These are phyloP conservation scores for Pterocarpus santalinus DNA, from an alignment of 306 rosid genomes.

Conservation along the genomic window DNA sequence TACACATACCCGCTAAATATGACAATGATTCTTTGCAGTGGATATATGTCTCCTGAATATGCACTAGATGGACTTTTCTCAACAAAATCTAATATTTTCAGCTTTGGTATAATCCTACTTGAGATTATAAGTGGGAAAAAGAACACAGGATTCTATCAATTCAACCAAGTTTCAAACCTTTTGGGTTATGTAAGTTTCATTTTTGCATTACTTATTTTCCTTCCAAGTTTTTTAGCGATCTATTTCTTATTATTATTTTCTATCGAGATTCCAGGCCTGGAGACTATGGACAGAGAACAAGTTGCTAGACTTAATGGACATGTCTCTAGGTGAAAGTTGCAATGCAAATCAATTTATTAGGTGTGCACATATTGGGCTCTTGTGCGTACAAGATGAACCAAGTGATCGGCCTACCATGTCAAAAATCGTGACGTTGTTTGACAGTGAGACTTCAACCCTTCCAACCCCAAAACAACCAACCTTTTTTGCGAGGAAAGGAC, in stretches of 20 bases:
- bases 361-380: slow-evolving; percentile 38
- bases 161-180: slow-evolving; percentile 51
- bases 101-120: slow-evolving; percentile 63
- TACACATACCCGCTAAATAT: not conserved
- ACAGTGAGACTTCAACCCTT: slow-evolving; percentile 35
- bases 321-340: slow-evolving; percentile 43
- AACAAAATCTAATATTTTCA: slow-evolving; percentile 53
- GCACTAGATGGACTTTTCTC: slow-evolving; percentile 56
- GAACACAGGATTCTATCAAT: slow-evolving; percentile 52
- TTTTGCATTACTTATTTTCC: not conserved
- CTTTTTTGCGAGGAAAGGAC: slow-evolving; percentile 37
- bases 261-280: slow-evolving; percentile 48
- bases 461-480: slow-evolving; percentile 56
- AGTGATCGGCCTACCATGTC: slow-evolving; percentile 55
- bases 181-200: slow-evolving; percentile 42
- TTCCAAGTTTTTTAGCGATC: not conserved
- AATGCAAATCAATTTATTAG: slow-evolving; percentile 33
- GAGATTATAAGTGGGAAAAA: slow-evolving; percentile 62
- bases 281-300: not conserved
- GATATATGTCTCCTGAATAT: slow-evolving; percentile 53
- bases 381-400: slow-evolving; percentile 50
- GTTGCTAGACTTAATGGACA: slow-evolving; percentile 54
- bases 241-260: not conserved
- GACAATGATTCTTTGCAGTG: slow-evolving; percentile 28
- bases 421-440: slow-evolving; percentile 47